Percentiles rank a stretch among this genome's conserved stretches.
These are phyloP conservation scores for Neodidymelliopsis sp. DNA, from an alignment of 2,329 filamentous ascomycete genomes.

Conservation along the genomic window DNA sequence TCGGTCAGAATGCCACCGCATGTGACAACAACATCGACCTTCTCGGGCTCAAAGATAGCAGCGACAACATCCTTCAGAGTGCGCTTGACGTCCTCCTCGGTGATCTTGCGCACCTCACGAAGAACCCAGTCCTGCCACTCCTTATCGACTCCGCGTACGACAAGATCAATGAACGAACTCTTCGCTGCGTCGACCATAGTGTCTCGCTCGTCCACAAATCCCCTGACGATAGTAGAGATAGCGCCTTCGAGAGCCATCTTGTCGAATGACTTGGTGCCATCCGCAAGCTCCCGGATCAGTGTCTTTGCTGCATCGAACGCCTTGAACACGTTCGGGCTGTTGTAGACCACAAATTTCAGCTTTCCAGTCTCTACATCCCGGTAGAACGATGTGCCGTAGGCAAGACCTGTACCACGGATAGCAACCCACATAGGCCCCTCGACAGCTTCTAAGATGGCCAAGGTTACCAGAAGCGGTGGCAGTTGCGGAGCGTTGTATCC, in stretches of 20 bases:
- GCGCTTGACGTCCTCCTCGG: slow-evolving; percentile 75
- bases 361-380: slow-evolving; percentile 81
- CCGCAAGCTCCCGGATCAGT: slow-evolving; percentile 76
- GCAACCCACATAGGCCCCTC: slow-evolving; percentile 95
- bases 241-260: slow-evolving; percentile 85
- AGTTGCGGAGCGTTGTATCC: slow-evolving; percentile 79
- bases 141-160: slow-evolving; percentile 76
- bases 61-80: slow-evolving; percentile 79
- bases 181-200: slow-evolving; percentile 84
- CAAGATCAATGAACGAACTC: slow-evolving; percentile 82
- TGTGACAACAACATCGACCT: slow-evolving; percentile 85
- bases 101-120: slow-evolving; percentile 77
- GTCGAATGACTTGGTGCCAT: slow-evolving; percentile 76
- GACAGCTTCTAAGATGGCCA: slow-evolving; percentile 89
- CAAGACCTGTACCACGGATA: slow-evolving; percentile 89
- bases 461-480: slow-evolving; percentile 84
- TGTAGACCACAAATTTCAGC: slow-evolving; percentile 85
- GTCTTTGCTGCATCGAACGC: slow-evolving; percentile 80
- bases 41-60: slow-evolving; percentile 80
- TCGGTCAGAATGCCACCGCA: slow-evolving; percentile 86
- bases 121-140: slow-evolving; percentile 82
- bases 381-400: slow-evolving; percentile 84
- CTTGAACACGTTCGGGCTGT: slow-evolving; percentile 87
- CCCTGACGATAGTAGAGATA: slow-evolving; percentile 86
- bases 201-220: slow-evolving; percentile 85